Evolutionary conservation across 2,329 filamentous ascomycete species (phyloP).

Genomic region (Colletotrichum graminicola): DNA sequence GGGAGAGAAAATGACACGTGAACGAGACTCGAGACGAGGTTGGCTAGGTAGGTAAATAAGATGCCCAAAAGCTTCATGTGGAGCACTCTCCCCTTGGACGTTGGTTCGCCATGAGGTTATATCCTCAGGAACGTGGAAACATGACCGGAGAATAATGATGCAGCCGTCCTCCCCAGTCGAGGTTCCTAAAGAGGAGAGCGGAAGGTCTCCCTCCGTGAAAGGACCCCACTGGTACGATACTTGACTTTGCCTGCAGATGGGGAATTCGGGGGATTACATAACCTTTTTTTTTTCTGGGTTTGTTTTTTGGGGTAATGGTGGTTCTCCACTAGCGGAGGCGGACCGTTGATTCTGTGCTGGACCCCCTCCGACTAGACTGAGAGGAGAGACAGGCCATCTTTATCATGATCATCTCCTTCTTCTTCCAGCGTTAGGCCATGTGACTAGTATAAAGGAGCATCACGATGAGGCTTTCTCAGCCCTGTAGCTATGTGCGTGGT

Average conservation of each 20-base stretch:
- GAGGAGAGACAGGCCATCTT: neutral
- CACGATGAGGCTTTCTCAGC: neutral
- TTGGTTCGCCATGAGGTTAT: conserved; percentile 24
- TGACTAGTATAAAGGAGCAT: neutral
- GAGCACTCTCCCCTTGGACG: neutral
- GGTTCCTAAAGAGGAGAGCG: conserved; percentile 14
- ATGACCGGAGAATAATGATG: conserved; percentile 19
- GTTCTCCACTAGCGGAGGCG: conserved; percentile 10
- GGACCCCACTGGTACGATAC: conserved; percentile 19
- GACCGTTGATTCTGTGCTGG: neutral
- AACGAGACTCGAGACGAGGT: too few species aligned
- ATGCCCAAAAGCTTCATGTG: neutral
- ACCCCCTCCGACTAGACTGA: neutral
- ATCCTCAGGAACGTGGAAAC: neutral
- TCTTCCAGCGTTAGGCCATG: neutral
- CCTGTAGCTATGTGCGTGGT: conserved; percentile 13
- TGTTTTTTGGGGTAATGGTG: conserved; percentile 23
- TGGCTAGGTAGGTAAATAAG: too few species aligned
- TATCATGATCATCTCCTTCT: neutral
- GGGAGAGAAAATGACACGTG: neutral
- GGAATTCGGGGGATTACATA: conserved; percentile 4
- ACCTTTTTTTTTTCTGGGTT: neutral
- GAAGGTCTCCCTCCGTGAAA: conserved; percentile 29
- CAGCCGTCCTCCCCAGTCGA: neutral
- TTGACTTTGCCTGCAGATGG: neutral